A percentile compares a stretch with the other conserved stretches of the same genome.
Evolutionary conservation across 768 basidiomycete genomes (phyloP).

Genomic region (Rhodotorula graminis): DNA sequence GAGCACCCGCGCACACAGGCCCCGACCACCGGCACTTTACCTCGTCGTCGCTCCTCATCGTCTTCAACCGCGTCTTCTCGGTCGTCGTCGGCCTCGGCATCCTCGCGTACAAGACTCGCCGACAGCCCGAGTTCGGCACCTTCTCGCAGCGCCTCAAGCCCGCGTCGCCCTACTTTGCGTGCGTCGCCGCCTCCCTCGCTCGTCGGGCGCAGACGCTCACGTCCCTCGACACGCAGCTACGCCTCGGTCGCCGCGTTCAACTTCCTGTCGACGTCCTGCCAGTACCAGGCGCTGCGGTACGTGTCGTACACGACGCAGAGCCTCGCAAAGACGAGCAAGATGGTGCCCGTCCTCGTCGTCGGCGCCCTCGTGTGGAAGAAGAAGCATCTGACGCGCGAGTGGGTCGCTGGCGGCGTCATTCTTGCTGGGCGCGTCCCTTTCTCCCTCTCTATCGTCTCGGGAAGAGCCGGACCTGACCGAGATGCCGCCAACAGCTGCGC

Average conservation of each 20-base stretch:
- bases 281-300: constrained; percentile 40
- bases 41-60: constrained; percentile 39
- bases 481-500: constrained; percentile 16
- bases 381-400: constrained; percentile 33
- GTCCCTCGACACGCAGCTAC: constrained; percentile 14
- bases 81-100: constrained; percentile 30
- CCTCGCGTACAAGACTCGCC: constrained; percentile 17
- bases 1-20: constrained; percentile 3
- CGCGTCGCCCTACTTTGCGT: constrained; percentile 3
- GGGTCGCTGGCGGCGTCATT: constrained; percentile 38
- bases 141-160: constrained; percentile 15
- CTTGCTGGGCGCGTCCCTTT: constrained; percentile 19
- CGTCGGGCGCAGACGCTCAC: not conserved
- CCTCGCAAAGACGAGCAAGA: constrained; percentile 42
- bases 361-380: constrained; percentile 38
- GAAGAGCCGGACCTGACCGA: not conserved
- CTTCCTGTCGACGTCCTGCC: constrained; percentile 40
- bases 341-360: constrained; percentile 43
- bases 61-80: constrained; percentile 39
- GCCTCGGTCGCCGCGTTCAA: constrained; percentile 38
- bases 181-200: not conserved
- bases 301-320: constrained; percentile 39
- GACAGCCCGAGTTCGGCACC: not conserved
- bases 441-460: too few relatives aligned
- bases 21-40: constrained; percentile 37